A percentile compares a stretch with the other conserved stretches of the same genome.
Conservation (phyloP, 176 grass and related monocot species). For the Paspalum vaginatum region DNA sequence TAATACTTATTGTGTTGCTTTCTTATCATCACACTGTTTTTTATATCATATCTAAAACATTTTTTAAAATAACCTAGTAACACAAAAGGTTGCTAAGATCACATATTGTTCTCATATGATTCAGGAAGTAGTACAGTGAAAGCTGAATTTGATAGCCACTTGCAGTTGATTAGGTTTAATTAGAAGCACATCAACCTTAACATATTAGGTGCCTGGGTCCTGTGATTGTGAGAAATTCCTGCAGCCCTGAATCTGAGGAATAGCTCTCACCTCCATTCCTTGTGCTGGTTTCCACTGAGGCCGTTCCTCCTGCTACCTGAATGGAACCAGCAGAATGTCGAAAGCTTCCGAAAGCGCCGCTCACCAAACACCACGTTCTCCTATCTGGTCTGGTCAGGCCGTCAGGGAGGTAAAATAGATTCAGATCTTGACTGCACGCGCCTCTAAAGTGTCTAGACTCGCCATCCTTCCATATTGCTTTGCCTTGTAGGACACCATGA, state of each 20-base stretch:
- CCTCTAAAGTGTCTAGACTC: background rate
- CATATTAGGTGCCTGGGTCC: background rate
- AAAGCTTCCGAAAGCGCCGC: background rate
- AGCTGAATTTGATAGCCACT: constrained; percentile 10
- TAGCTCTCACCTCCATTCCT: background rate
- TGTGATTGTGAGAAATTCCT: background rate
- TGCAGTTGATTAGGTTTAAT: background rate
- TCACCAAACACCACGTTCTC: background rate
- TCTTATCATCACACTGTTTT: constrained; percentile 11
- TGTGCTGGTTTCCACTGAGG: background rate
- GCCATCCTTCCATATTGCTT: background rate
- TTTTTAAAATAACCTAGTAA: constrained; percentile 28
- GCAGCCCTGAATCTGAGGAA: background rate
- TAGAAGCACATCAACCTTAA: background rate
- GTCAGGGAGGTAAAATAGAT: background rate
- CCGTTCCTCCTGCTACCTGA: background rate
- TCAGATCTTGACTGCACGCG: constrained; percentile 6
- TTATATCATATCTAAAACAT: background rate
- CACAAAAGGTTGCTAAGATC: background rate
- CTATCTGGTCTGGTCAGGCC: background rate
- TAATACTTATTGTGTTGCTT: background rate
- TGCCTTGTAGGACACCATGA: constrained; percentile 12
- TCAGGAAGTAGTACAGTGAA: background rate
- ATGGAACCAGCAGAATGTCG: background rate
- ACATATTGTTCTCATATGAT: background rate